Evolutionary conservation across 768 basidiomycete species (phyloP), one percentile per base, ranked within the genome.

Genomic region (Zangia roseola): DNA sequence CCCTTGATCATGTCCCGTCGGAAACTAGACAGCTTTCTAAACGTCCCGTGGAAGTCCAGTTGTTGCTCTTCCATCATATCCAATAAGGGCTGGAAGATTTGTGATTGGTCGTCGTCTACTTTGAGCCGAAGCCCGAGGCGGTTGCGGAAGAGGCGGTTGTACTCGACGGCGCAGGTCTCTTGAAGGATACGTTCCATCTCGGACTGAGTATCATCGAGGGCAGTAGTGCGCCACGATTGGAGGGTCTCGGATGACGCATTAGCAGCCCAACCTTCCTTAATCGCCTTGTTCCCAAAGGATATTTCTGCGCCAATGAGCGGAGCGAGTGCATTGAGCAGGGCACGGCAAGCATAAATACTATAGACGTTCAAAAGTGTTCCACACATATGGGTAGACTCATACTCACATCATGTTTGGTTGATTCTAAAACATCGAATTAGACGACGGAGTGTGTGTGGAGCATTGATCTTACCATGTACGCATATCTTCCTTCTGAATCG

Each of bases 31-130:
- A 99, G 73, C 4, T 66, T 72, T 21, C 95, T 82, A 77, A 97
- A 91, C 4, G 92, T 86, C 13, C 80, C 76, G 60, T 93, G 84
- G 70, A 93, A 95, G 69, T 98, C 97, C n/a, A 97, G 75, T 42
- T 74, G 72, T 54, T 93, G 81, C 2, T 67, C 64, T 48, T 86
- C 80, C 71, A 98, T 79, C 28, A 94, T 67, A 34, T 80, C 74
- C n/a, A 97, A 74, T 35, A 94, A 75, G 1, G 87, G 86, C 8
- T 76, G 76, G 53, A 85, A 73, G 35, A 94, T 62, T 31, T 65
- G 58, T 1, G 69, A 60, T 48, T 88, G 84, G 69, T 97, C 93
- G 1, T 65, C 71, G 2, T 72, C 47, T 20, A 80, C 74, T 24
- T 70, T 55, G n/a, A 72, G 74, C 37, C 78, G 76, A 26, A 98